These are phyloP conservation scores for Lactarius vividus DNA, from an alignment of 768 basidiomycete genomes.

Conservation along the genomic window DNA sequence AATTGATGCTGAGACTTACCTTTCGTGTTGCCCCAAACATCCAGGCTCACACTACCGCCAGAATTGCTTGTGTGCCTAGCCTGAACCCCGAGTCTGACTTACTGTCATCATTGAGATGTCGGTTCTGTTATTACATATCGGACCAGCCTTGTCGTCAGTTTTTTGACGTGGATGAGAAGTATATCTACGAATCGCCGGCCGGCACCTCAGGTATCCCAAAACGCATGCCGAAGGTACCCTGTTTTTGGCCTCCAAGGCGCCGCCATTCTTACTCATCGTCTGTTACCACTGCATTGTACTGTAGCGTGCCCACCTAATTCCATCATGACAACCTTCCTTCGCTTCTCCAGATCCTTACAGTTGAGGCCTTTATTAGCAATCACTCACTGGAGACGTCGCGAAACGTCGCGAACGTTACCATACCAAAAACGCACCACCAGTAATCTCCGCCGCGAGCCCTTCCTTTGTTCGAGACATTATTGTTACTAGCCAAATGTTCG, in stretches of 20 bases:
- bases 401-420: not conserved
- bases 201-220: not conserved
- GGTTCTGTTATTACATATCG: not conserved
- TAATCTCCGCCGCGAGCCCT: conserved; percentile 7
- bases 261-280: conserved; percentile 1
- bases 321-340: not conserved
- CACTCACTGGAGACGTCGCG: not conserved
- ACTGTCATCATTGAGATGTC: not conserved
- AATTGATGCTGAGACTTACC: not conserved
- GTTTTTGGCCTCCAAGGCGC: not conserved
- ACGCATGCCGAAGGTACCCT: not conserved
- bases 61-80: not conserved
- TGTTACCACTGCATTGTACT: not conserved
- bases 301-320: not conserved
- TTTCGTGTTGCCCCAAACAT: not conserved
- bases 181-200: conserved; percentile 5
- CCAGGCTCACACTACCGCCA: not conserved
- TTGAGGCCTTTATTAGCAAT: conserved; percentile 4
- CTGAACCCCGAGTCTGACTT: not conserved
- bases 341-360: not conserved
- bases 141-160: not conserved
- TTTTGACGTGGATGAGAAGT: not conserved
- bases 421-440: not conserved
- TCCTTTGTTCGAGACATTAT: not conserved
- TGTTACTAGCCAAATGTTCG: not conserved